These are phyloP conservation scores for Phycomyces nitens DNA, from an alignment of 192 early-diverging fungal genomes.

Conservation along the genomic window DNA sequence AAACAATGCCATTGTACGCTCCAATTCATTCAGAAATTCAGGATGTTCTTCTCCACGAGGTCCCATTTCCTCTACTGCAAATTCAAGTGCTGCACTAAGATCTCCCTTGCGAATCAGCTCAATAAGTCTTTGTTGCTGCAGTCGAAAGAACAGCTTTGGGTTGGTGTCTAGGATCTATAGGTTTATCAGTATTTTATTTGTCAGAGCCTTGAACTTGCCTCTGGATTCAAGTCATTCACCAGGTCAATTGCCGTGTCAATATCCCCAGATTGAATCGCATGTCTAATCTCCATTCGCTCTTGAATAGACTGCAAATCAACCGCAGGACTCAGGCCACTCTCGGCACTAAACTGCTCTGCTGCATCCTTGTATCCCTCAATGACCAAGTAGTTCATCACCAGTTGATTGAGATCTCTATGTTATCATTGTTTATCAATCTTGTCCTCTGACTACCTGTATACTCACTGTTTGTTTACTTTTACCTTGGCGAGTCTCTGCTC, in stretches of 20 bases:
- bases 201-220: slow-evolving; percentile 48
- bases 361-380: slow-evolving; percentile 99
- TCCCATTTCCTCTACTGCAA: slow-evolving; percentile 96
- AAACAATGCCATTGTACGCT: slow-evolving; percentile 93
- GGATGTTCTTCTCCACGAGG: slow-evolving; percentile 97
- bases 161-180: slow-evolving; percentile 88
- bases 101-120: slow-evolving; percentile 86
- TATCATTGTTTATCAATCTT: slow-evolving; percentile 28
- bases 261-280: slow-evolving; percentile 85
- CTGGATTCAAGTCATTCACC: slow-evolving; percentile 98
- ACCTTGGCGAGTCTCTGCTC: slow-evolving; percentile 77
- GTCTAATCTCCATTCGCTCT: slow-evolving; percentile 92
- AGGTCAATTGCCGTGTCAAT: slow-evolving; percentile 92
- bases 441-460: not conserved
- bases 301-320: slow-evolving; percentile 89
- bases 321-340: slow-evolving; percentile 74
- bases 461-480: slow-evolving; percentile 74
- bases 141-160: slow-evolving; percentile 89
- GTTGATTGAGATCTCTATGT: slow-evolving; percentile 89
- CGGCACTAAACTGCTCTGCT: slow-evolving; percentile 90
- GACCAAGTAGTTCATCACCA: slow-evolving; percentile 98
- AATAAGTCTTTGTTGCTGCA: slow-evolving; percentile 96
- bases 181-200: not conserved
- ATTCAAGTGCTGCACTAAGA: slow-evolving; percentile 82
- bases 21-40: slow-evolving; percentile 92